Evolutionary conservation across 441 rosid species (phyloP).

Genomic region (Capsella rubella): DNA sequence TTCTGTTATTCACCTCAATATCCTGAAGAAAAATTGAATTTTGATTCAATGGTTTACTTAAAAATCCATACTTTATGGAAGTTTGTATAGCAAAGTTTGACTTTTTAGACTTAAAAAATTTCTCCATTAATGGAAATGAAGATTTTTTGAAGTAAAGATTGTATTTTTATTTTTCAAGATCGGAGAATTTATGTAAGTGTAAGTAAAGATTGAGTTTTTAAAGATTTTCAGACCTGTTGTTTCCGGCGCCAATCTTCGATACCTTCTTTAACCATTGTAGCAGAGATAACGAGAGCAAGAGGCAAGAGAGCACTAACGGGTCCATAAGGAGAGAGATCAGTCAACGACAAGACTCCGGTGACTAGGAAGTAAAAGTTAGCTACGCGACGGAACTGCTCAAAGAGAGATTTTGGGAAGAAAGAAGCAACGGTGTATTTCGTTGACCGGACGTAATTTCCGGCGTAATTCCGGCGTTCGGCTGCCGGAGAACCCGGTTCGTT

Average conservation of each 20-base stretch:
- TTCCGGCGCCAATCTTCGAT: slow-evolving; percentile 91
- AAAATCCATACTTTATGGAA: slow-evolving; percentile 16
- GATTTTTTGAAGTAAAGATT: not conserved
- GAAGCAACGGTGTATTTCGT: slow-evolving; percentile 85
- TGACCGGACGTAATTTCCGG: slow-evolving; percentile 72
- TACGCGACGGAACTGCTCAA: slow-evolving; percentile 95
- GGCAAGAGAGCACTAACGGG: slow-evolving; percentile 83
- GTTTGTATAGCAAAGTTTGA: not conserved
- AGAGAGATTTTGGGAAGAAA: slow-evolving; percentile 85
- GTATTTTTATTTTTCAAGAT: not conserved
- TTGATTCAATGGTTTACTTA: not conserved
- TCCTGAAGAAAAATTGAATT: slow-evolving; percentile 49
- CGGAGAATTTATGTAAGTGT: not conserved
- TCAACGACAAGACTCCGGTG: slow-evolving; percentile 84
- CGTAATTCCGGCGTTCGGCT: slow-evolving; percentile 60
- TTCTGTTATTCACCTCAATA: slow-evolving; percentile 67
- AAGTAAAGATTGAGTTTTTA: not conserved
- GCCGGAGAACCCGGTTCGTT: slow-evolving; percentile 77
- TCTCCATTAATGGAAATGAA: not conserved
- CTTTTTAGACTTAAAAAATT: not conserved
- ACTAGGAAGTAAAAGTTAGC: slow-evolving; percentile 89
- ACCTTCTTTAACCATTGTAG: slow-evolving; percentile 87
- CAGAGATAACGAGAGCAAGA: slow-evolving; percentile 76
- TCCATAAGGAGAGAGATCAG: slow-evolving; percentile 82
- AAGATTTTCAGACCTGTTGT: slow-evolving; percentile 60